Evolutionary conservation across 805 yeast genomes (phyloP), one percentile per base, ranked within the genome.

Genomic region (Kazachstania taianensis): DNA sequence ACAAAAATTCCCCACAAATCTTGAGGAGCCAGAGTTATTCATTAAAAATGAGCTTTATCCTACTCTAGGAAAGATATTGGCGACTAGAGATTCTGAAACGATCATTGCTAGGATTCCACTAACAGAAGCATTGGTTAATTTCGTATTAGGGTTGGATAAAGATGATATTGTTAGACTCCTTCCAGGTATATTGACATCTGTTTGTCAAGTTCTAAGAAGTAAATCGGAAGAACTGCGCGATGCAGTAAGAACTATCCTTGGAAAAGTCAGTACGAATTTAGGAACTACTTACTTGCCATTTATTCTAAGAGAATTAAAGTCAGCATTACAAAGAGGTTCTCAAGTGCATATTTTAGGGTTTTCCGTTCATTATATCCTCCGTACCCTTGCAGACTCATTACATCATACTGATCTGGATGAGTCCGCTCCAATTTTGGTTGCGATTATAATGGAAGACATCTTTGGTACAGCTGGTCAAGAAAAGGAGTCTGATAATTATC

Each of bases 391-490:
- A 5, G 65, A 58, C 4, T 27, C 25, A 1, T 57, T 83, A 29
- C 40, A 51, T 0, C 81, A 73, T 44, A 94, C 94, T 6, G 94
- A 83, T 40, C 61, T 89, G 29, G 92, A 86, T 55, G 78, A 73
- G 10, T 67, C 75, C 8, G 72, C 79, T 4, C 62, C 62, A 2
- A 47, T 79, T 37, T 61, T 87, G 9, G 77, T 79, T 45, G 76
- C 73, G 16, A 65, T 85, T 12, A 67, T 87, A 16, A 89, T 89
- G 95, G 94, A 86, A 51, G 96, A 89, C 51, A 71, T 77, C 4
- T 87, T 92, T 57, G 98, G 98, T 17, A 72, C 79, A 7, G 82
- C 94, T 3, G 94, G 95, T 24, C 81, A 80, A 52, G 97, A 92
- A 51, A 89, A 92, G 54, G 97, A 92, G 44, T 87, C 92, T 5